Percentiles rank a stretch among this genome's conserved stretches.
These are phyloP conservation scores for Isabelozyma heimii DNA, from an alignment of 805 yeast genomes.

Conservation along the genomic window DNA sequence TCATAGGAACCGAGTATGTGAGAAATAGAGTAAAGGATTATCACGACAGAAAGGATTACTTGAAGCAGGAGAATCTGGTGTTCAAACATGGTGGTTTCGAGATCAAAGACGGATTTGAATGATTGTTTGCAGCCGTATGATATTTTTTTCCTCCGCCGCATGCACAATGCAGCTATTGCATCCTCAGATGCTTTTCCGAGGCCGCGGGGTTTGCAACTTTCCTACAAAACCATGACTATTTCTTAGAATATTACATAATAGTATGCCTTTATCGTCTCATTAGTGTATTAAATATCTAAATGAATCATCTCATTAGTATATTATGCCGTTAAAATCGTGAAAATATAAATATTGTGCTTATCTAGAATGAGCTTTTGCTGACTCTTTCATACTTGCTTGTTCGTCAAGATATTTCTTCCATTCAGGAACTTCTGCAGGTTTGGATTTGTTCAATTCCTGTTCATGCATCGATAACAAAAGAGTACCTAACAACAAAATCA, in stretches of 20 bases:
- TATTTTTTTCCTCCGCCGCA: too few relatives aligned
- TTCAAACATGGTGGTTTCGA: conserved; percentile 27
- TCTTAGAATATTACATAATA: too few relatives aligned
- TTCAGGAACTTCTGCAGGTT: conserved; percentile 29
- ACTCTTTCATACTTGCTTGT: conserved; percentile 11
- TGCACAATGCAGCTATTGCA: background rate
- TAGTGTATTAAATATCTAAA: too few relatives aligned
- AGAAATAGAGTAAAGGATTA: conserved; percentile 26
- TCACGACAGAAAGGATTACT: conserved; percentile 18
- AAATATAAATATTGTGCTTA: too few relatives aligned
- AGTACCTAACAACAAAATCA: conserved; percentile 63
- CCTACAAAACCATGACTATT: too few relatives aligned
- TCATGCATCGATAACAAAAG: conserved; percentile 63
- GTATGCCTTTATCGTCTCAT: too few relatives aligned
- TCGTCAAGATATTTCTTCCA: conserved; percentile 30
- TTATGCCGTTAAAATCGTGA: background rate
- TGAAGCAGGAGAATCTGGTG: conserved; percentile 19
- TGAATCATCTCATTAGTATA: too few relatives aligned
- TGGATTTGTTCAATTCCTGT: conserved; percentile 43
- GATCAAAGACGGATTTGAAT: conserved; percentile 25
- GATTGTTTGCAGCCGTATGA: background rate
- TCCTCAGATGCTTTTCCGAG: background rate
- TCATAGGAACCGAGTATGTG: conserved; percentile 28
- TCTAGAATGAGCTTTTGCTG: background rate
- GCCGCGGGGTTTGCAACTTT: too few relatives aligned